Evolutionary conservation across 2,329 filamentous ascomycete species (phyloP).

Genomic region (Pyrenophora teres): DNA sequence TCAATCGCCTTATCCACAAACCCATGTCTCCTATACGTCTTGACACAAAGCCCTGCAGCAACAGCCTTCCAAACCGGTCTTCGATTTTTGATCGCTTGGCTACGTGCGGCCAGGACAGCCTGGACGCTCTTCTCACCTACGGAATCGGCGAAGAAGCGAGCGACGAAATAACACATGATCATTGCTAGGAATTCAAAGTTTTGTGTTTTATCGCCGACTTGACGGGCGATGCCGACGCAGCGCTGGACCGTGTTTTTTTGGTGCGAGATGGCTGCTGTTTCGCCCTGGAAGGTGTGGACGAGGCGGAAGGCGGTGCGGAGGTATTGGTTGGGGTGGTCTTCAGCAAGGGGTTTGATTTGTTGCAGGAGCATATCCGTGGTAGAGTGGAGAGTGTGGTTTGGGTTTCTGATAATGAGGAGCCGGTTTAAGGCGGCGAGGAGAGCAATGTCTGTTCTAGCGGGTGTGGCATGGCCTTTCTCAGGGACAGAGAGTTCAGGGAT

Average conservation of each 20-base stretch:
- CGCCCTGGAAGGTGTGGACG: constrained; percentile 67
- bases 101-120: constrained; percentile 46
- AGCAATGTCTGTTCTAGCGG: constrained; percentile 48
- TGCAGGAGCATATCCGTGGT: constrained; percentile 66
- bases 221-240: constrained; percentile 60
- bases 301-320: constrained; percentile 79
- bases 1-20: constrained; percentile 31
- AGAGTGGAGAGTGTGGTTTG: constrained; percentile 51
- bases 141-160: constrained; percentile 78
- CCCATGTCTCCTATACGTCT: constrained; percentile 35
- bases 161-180: constrained; percentile 82
- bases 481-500: constrained; percentile 63
- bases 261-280: constrained; percentile 69
- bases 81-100: constrained; percentile 29
- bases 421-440: constrained; percentile 56
- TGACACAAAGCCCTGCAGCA: constrained; percentile 37
- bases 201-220: constrained; percentile 67
- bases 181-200: constrained; percentile 85
- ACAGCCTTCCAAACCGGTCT: constrained; percentile 40
- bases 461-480: constrained; percentile 20
- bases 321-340: constrained; percentile 71
- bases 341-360: constrained; percentile 69
- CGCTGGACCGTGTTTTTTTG: constrained; percentile 77
- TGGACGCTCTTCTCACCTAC: constrained; percentile 66
- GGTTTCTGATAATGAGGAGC: constrained; percentile 52